phyloP scores from a whole-genome alignment of 2,329 filamentous ascomycete species.

The Neonectria magnoliae region DNA sequence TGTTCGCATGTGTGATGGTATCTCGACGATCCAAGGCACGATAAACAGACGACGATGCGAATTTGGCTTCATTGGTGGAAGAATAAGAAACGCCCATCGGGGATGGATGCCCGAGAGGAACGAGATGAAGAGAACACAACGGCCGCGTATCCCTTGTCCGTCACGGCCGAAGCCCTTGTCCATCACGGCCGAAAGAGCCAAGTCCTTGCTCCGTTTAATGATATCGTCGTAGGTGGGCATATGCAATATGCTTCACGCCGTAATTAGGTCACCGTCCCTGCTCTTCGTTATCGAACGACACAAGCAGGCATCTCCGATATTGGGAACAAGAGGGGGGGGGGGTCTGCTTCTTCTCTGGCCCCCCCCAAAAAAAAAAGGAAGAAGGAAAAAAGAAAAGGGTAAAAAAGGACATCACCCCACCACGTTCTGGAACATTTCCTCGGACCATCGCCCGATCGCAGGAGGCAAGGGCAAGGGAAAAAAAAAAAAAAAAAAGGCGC shows the following conservation, averaged over 20 bases:
- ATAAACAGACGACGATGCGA: background rate
- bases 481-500: too few species aligned
- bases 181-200: too few species aligned
- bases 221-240: background rate
- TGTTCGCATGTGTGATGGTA: background rate
- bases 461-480: background rate
- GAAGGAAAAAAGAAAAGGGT: background rate
- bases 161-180: background rate
- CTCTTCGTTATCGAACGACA: constrained; percentile 8
- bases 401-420: constrained; percentile 8
- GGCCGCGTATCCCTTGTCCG: constrained; percentile 8
- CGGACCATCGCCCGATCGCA: background rate
- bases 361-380: background rate
- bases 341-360: too few species aligned
- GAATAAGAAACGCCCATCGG: background rate
- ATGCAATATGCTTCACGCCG: too few species aligned
- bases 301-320: constrained; percentile 20
- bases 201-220: background rate
- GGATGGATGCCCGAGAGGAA: constrained; percentile 1
- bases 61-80: constrained; percentile 3
- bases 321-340: background rate
- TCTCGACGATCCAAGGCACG: background rate
- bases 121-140: constrained; percentile 13
- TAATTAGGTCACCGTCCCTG: background rate
- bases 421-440: constrained; percentile 16